phyloP scores from a whole-genome alignment of 176 grass and related monocot genomes.

The Elymus sibiricus region DNA sequence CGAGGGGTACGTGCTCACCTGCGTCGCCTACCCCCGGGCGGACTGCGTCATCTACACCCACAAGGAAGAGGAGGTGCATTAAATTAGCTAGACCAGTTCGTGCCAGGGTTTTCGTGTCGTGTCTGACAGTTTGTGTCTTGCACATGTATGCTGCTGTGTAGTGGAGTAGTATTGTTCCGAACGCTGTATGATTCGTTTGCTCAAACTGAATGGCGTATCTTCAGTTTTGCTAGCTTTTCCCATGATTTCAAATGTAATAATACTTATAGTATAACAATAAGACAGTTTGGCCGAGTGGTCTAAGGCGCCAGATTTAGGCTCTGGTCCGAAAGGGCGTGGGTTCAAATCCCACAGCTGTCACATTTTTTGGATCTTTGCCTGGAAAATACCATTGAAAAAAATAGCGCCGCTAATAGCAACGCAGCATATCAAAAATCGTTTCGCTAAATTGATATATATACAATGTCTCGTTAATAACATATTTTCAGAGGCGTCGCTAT shows the following conservation, averaged over 20 bases:
- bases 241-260: too few relatives aligned
- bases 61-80: conserved; percentile 77
- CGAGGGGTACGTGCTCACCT: conserved; percentile 68
- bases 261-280: too few relatives aligned
- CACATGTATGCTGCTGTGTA: background rate
- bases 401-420: too few relatives aligned
- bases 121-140: background rate
- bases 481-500: too few relatives aligned
- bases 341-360: conserved; percentile 99
- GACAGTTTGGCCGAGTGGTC: conserved; percentile 99
- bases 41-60: conserved; percentile 77
- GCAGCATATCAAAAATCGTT: too few relatives aligned
- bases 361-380: background rate
- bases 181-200: background rate
- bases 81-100: background rate
- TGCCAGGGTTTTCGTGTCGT: background rate
- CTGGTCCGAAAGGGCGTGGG: conserved; percentile 99
- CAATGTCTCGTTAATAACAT: too few relatives aligned
- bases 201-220: too few relatives aligned
- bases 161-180: background rate
- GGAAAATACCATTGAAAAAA: too few relatives aligned
- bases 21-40: conserved; percentile 48
- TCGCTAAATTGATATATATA: too few relatives aligned
- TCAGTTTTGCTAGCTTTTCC: too few relatives aligned
- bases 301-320: conserved; percentile 99